Conservation (phyloP, 345 rosid species). For the Aquilaria malaccensis region DNA sequence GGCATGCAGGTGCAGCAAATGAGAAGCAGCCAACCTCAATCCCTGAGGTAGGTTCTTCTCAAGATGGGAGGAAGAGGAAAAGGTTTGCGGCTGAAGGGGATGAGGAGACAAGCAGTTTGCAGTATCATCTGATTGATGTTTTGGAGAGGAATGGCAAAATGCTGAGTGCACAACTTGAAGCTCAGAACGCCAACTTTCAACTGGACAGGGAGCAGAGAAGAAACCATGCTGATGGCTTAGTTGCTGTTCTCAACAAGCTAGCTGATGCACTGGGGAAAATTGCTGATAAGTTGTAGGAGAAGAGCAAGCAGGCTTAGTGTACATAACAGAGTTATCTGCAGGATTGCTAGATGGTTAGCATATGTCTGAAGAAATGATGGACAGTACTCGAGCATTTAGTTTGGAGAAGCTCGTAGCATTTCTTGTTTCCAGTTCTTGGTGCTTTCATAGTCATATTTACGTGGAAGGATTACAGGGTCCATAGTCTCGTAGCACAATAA, state of each 20-base stretch:
- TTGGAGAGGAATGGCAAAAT: conserved; percentile 71
- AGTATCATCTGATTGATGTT: conserved; percentile 46
- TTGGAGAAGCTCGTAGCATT: conserved; percentile 4
- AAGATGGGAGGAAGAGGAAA: conserved; percentile 68
- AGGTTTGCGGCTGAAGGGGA: conserved; percentile 31
- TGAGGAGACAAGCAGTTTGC: conserved; percentile 35
- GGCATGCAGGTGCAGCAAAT: conserved; percentile 36
- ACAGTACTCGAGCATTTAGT: conserved; percentile 14
- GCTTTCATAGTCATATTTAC: neutral
- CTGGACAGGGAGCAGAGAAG: conserved; percentile 85
- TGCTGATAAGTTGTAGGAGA: conserved; percentile 72
- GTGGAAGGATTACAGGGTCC: neutral
- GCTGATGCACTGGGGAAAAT: conserved; percentile 85
- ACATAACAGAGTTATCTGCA: conserved; percentile 21
- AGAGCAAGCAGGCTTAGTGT: conserved; percentile 17
- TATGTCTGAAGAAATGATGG: conserved; percentile 12
- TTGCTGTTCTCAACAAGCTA: conserved; percentile 76
- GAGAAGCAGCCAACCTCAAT: conserved; percentile 39
- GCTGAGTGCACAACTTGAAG: conserved; percentile 75
- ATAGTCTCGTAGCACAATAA: conserved; percentile 16
- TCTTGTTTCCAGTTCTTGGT: conserved; percentile 9
- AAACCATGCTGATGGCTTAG: conserved; percentile 57
- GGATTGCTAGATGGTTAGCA: conserved; percentile 15
- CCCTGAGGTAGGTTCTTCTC: conserved; percentile 53
- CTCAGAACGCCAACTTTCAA: conserved; percentile 59